A percentile compares a stretch with the other conserved stretches of the same genome.
phyloP scores from a whole-genome alignment of 257 asterid species.

The Ballota nigra region DNA sequence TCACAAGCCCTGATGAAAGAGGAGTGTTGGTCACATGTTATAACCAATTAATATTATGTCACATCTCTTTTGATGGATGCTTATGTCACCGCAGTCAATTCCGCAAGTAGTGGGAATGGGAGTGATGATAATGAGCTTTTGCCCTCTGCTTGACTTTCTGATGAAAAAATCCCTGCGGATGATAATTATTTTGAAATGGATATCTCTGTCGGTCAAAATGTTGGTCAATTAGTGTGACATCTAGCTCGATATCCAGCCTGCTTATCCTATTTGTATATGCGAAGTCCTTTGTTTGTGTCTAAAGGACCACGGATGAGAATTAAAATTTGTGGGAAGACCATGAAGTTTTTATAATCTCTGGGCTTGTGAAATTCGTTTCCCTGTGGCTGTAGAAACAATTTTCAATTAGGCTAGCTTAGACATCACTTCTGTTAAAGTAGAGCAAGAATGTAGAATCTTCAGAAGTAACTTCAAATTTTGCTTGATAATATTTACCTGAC shows the following conservation, averaged over 20 bases:
- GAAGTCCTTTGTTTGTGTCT: background rate
- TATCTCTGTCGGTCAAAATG: background rate
- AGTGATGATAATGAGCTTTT: background rate
- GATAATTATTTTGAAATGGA: background rate
- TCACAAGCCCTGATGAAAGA: background rate
- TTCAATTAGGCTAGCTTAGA: background rate
- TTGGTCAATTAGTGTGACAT: background rate
- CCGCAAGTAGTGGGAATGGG: background rate
- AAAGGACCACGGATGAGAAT: no score
- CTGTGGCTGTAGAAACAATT: constrained; percentile 4
- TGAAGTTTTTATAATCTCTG: background rate
- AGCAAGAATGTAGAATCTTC: background rate
- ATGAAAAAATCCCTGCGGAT: background rate
- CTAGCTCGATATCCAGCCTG: constrained; percentile 1
- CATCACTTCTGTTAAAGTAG: background rate
- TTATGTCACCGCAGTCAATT: background rate
- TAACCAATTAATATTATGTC: background rate
- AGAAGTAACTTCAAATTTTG: background rate
- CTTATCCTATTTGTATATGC: background rate
- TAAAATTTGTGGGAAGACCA: background rate
- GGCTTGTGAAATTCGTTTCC: background rate
- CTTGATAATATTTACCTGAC: background rate
- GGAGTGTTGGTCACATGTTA: background rate
- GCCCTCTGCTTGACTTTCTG: background rate
- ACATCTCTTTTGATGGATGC: background rate